Conservation (phyloP, 208 protist genomes). For the Trypanosoma conorhini region DNA sequence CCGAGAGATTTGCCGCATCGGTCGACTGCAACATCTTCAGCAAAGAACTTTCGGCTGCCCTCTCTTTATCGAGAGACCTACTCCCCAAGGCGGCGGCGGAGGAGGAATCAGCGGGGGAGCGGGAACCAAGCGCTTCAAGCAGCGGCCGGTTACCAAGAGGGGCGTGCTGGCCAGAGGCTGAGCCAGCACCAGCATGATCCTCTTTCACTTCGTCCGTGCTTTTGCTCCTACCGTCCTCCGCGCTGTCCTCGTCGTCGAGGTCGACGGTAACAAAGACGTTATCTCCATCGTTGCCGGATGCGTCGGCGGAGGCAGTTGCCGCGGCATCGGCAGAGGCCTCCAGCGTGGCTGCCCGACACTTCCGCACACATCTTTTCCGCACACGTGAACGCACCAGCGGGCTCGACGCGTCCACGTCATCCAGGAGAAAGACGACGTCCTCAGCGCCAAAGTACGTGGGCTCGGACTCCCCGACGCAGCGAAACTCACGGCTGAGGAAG, state of each 20-base stretch:
- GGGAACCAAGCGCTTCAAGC: neutral
- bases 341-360: constrained; percentile 30
- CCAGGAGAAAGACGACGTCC: constrained; percentile 87
- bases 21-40: constrained; percentile 43
- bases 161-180: neutral
- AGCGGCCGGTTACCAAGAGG: constrained; percentile 13
- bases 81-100: neutral
- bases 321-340: constrained; percentile 26
- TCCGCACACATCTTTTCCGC: constrained; percentile 25
- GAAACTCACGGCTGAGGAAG: constrained; percentile 66
- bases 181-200: neutral
- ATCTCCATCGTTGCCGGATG: neutral
- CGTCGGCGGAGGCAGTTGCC: neutral
- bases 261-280: neutral
- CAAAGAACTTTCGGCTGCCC: constrained; percentile 28
- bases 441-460: constrained; percentile 47
- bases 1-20: constrained; percentile 82
- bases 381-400: constrained; percentile 71
- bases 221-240: neutral
- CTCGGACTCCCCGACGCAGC: constrained; percentile 55
- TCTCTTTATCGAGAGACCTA: constrained; percentile 2
- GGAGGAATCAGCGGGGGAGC: neutral
- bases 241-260: neutral
- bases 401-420: constrained; percentile 77
- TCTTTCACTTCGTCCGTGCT: constrained; percentile 4